These are phyloP conservation scores for Hyaloperonospora brassicae DNA, from an alignment of 352 stramenopile species.

Conservation along the genomic window DNA sequence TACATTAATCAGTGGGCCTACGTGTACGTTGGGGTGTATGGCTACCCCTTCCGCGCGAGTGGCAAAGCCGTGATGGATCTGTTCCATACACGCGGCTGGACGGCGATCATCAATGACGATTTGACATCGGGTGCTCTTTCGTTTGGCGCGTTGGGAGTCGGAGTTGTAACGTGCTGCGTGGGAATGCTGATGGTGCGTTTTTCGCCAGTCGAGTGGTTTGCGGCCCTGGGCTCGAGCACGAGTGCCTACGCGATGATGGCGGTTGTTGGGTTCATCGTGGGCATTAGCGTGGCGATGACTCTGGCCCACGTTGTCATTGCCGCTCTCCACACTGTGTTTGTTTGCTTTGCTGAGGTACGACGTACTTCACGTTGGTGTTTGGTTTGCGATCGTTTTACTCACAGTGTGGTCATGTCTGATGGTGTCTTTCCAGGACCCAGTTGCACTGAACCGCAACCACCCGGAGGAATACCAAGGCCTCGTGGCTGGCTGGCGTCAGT, in stretches of 20 bases:
- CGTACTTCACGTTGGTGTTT: background rate
- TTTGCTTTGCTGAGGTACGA: constrained; percentile 80
- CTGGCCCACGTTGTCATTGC: constrained; percentile 77
- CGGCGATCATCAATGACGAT: constrained; percentile 86
- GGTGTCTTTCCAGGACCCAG: constrained; percentile 42
- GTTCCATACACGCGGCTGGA: constrained; percentile 82
- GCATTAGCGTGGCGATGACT: constrained; percentile 77
- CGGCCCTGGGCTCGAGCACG: constrained; percentile 36
- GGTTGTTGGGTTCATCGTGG: constrained; percentile 69
- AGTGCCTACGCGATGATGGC: constrained; percentile 51
- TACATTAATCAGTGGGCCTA: constrained; percentile 89
- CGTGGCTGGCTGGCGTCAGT: constrained; percentile 70
- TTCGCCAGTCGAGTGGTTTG: constrained; percentile 50
- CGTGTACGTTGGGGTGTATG: constrained; percentile 87
- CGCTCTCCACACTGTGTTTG: constrained; percentile 79
- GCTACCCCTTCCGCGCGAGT: constrained; percentile 76
- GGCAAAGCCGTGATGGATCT: constrained; percentile 85
- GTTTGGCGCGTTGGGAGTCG: constrained; percentile 77
- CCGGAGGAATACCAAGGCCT: constrained; percentile 73
- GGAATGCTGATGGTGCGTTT: constrained; percentile 66
- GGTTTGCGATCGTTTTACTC: background rate
- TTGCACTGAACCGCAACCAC: constrained; percentile 78
- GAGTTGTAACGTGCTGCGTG: constrained; percentile 53
- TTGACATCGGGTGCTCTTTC: constrained; percentile 72
- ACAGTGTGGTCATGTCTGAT: constrained; percentile 4